Evolutionary conservation across 352 stramenopile species (phyloP).

Genomic region (Plasmopara halstedii): DNA sequence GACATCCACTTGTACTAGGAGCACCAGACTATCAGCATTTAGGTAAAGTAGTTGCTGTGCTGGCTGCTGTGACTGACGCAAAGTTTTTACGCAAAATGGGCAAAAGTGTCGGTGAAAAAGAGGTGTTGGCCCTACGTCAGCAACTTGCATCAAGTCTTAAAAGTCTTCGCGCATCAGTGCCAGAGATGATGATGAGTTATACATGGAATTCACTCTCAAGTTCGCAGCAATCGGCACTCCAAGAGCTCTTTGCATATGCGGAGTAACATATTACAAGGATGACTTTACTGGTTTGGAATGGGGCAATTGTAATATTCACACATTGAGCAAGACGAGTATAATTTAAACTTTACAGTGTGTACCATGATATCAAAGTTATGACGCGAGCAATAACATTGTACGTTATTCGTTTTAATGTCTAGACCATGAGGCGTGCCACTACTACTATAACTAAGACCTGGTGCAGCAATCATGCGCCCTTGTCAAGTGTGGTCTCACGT

Average conservation of each 20-base stretch:
- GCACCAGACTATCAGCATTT: conserved; percentile 38
- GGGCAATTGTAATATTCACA: too few species aligned
- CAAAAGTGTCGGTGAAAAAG: conserved; percentile 37
- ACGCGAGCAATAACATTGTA: too few species aligned
- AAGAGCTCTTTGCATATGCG: conserved; percentile 50
- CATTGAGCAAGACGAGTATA: too few species aligned
- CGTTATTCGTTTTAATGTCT: neutral
- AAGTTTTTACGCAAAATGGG: conserved; percentile 32
- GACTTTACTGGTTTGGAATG: neutral
- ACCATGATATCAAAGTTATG: neutral
- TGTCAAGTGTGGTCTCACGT: conserved; percentile 36
- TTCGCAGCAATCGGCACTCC: conserved; percentile 50
- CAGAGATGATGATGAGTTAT: conserved; percentile 44
- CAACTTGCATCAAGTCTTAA: conserved; percentile 40
- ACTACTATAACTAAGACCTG: conserved; percentile 1
- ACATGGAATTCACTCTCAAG: conserved; percentile 45
- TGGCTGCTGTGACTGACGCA: conserved; percentile 42
- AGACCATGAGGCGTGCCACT: neutral
- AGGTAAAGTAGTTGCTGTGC: conserved; percentile 44
- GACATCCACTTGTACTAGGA: conserved; percentile 55
- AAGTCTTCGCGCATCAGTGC: conserved; percentile 41
- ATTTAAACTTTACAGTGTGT: too few species aligned
- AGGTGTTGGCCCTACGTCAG: conserved; percentile 29
- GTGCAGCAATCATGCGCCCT: conserved; percentile 5
- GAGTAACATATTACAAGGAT: neutral